These are phyloP conservation scores for Ophiostoma sp. DNA, from an alignment of 2,329 filamentous ascomycete species.

Conservation along the genomic window DNA sequence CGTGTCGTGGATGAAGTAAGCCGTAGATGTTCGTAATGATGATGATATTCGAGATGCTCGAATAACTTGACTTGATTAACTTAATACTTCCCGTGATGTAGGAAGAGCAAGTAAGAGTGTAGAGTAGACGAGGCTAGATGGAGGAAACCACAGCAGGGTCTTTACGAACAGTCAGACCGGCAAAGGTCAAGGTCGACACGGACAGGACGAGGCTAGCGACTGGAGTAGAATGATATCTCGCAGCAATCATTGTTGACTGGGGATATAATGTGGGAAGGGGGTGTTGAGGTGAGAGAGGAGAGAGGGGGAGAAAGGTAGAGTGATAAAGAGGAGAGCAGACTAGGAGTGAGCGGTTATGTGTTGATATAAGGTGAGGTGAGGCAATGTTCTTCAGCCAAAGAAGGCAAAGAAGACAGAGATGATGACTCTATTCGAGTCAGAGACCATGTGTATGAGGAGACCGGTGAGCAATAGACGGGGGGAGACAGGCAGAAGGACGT, in stretches of 20 bases:
- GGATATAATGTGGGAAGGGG: slow-evolving; percentile 24
- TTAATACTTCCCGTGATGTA: slow-evolving; percentile 31
- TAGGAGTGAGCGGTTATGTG: slow-evolving; percentile 3
- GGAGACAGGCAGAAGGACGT: slow-evolving; percentile 20
- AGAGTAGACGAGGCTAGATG: slow-evolving; percentile 38
- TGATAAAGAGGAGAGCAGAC: slow-evolving; percentile 16
- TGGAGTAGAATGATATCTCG: slow-evolving; percentile 48
- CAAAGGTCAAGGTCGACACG: slow-evolving; percentile 32
- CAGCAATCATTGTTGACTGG: slow-evolving; percentile 54
- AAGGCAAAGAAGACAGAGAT: slow-evolving; percentile 6
- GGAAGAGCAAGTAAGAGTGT: slow-evolving; percentile 19
- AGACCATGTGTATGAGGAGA: slow-evolving; percentile 21
- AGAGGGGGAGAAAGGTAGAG: slow-evolving; percentile 19
- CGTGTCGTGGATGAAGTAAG: slow-evolving; percentile 24
- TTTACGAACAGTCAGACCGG: slow-evolving; percentile 54
- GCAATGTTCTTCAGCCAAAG: slow-evolving; percentile 10
- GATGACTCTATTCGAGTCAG: slow-evolving; percentile 13
- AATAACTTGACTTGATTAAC: neutral
- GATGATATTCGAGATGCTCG: slow-evolving; percentile 9
- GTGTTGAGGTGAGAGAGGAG: neutral
- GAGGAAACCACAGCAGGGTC: slow-evolving; percentile 35
- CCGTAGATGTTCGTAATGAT: slow-evolving; percentile 26
- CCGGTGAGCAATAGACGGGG: slow-evolving; percentile 24
- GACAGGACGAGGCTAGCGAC: slow-evolving; percentile 60
- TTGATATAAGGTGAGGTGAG: slow-evolving; percentile 5